These are phyloP conservation scores for Micractinium conductrix DNA, from an alignment of 139 green algal genomes.

Conservation along the genomic window DNA sequence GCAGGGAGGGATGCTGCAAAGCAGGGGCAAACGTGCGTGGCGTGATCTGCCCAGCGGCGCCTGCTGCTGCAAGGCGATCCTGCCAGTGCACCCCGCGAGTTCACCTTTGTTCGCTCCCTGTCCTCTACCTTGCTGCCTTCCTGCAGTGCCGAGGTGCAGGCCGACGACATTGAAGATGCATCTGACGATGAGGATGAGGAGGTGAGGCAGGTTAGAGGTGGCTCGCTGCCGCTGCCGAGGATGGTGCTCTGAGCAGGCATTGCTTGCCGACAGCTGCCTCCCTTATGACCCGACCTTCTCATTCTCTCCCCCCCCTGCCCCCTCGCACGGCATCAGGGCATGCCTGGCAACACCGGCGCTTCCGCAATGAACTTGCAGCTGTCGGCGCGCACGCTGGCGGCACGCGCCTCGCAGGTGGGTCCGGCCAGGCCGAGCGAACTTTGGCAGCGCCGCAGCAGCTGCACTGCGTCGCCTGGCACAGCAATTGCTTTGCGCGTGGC, in stretches of 20 bases:
- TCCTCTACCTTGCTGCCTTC: background rate
- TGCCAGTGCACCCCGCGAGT: no score
- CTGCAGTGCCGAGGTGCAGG: constrained; percentile 13
- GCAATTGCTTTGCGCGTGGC: background rate
- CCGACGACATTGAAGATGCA: background rate
- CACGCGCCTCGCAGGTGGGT: background rate
- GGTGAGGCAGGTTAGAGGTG: background rate
- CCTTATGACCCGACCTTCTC: no score
- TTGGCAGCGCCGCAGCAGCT: no score
- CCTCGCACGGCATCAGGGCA: background rate
- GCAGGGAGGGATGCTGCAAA: background rate
- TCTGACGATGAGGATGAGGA: constrained; percentile 12
- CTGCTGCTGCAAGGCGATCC: no score
- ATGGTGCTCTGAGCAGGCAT: no score
- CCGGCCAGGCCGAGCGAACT: no score
- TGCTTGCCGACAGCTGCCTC: no score
- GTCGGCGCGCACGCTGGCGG: background rate
- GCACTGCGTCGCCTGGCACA: background rate
- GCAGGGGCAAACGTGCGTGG: background rate
- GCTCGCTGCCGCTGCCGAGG: background rate
- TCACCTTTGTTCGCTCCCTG: background rate
- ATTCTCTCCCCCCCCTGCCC: no score
- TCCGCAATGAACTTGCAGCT: constrained; percentile 8
- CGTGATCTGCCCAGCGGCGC: no score
- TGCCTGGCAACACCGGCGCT: background rate